Evolutionary conservation across 257 asterid genomes (phyloP).

Genomic region (Solanum pinnatisectum): DNA sequence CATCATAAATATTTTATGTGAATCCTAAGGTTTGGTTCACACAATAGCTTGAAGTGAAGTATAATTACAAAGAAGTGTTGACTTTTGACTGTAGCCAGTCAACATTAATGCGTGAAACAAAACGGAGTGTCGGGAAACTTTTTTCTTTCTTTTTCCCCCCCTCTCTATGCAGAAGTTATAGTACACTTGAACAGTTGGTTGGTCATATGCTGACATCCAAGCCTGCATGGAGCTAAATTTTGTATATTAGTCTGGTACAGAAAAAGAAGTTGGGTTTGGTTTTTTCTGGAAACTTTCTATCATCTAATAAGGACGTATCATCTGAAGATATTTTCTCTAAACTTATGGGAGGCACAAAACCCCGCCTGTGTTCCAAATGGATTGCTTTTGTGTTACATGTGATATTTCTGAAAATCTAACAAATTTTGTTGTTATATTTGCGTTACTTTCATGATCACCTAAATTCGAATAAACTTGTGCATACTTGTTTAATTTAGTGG

Average conservation of each 20-base stretch:
- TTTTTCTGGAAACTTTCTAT: background rate
- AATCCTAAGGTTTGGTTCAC: background rate
- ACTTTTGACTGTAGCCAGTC: background rate
- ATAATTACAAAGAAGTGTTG: background rate
- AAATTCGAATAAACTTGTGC: background rate
- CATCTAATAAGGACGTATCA: background rate
- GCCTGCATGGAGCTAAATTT: background rate
- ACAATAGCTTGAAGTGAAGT: background rate
- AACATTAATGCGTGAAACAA: background rate
- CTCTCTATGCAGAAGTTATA: background rate
- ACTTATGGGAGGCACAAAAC: background rate
- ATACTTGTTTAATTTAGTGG: background rate
- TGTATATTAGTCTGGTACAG: background rate
- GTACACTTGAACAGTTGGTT: background rate
- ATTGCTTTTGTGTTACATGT: background rate
- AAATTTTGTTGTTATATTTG: background rate
- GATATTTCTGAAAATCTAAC: background rate
- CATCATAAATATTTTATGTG: background rate
- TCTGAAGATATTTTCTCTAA: background rate
- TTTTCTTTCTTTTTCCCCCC: background rate
- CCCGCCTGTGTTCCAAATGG: background rate
- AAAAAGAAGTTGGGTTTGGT: background rate
- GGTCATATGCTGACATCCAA: background rate
- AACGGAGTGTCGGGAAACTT: background rate
- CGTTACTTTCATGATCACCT: background rate